A percentile compares a stretch with the other conserved stretches of the same genome.
Conservation (phyloP, 352 stramenopile genomes). For the Phytophthora kernoviae region DNA sequence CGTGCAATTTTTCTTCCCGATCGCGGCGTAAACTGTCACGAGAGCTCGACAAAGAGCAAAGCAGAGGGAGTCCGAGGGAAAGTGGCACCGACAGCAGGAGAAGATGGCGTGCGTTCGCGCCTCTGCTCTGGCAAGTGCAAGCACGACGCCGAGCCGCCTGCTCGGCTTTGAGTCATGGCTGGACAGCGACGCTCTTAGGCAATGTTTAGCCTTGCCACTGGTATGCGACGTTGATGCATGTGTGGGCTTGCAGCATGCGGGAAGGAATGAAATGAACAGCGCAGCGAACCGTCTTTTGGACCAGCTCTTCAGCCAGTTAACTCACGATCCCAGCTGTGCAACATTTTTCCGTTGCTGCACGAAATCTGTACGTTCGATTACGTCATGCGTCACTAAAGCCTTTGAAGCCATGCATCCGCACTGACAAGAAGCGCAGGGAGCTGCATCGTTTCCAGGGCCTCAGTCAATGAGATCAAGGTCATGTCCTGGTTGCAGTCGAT, state of each 20-base stretch:
- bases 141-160: too few relatives aligned
- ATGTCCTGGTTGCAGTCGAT: slow-evolving; percentile 4
- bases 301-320: too few relatives aligned
- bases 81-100: slow-evolving; percentile 7
- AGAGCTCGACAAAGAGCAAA: neutral
- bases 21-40: slow-evolving; percentile 12
- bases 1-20: neutral
- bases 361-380: neutral
- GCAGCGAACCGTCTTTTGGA: too few relatives aligned
- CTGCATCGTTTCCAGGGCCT: too few relatives aligned
- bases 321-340: too few relatives aligned
- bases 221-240: neutral
- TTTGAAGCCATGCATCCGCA: neutral
- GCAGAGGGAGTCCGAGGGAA: slow-evolving; percentile 17
- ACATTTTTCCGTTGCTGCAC: neutral
- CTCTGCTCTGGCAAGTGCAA: slow-evolving; percentile 1
- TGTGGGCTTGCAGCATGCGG: too few relatives aligned
- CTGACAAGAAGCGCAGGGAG: slow-evolving; percentile 7
- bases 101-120: slow-evolving; percentile 4
- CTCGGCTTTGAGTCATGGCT: neutral
- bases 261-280: too few relatives aligned
- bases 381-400: too few relatives aligned
- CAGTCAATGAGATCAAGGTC: slow-evolving; percentile 1
- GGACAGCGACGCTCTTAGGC: neutral
- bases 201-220: too few relatives aligned